These are phyloP conservation scores for Pleurotus platypus DNA, from an alignment of 768 basidiomycete genomes.

Conservation along the genomic window DNA sequence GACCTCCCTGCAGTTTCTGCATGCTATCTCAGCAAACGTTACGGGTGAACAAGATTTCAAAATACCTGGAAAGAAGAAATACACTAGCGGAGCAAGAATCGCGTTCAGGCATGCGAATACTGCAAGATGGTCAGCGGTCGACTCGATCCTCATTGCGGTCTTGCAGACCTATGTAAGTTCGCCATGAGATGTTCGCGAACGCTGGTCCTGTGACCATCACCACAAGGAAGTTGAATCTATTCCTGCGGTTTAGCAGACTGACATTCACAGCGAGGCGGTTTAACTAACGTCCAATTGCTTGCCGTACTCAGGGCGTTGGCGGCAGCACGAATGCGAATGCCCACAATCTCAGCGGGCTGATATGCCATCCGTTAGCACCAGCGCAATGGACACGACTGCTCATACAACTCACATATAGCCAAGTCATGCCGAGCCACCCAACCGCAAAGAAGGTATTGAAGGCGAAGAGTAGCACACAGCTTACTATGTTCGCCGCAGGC, in stretches of 20 bases:
- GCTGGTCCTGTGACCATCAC: conserved; percentile 62
- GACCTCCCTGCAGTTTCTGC: conserved; percentile 57
- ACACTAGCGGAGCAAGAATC: conserved; percentile 52
- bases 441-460: conserved; percentile 71
- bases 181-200: conserved; percentile 55
- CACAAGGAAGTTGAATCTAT: conserved; percentile 49
- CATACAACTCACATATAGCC: conserved; percentile 53
- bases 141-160: neutral
- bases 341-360: conserved; percentile 61
- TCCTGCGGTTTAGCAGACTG: neutral
- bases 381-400: neutral
- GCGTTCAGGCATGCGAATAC: conserved; percentile 58
- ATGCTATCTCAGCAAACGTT: neutral
- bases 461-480: conserved; percentile 58
- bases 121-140: conserved; percentile 3
- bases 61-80: conserved; percentile 50
- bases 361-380: neutral
- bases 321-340: conserved; percentile 56
- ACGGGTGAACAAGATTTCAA: neutral
- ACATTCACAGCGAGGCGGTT: neutral
- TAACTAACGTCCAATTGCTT: conserved; percentile 39
- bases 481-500: conserved; percentile 43
- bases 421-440: conserved; percentile 71
- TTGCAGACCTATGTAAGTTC: conserved; percentile 50
- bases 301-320: conserved; percentile 53